Evolutionary conservation across 2,329 filamentous ascomycete species (phyloP).

Genomic region (Xylaria sp.): DNA sequence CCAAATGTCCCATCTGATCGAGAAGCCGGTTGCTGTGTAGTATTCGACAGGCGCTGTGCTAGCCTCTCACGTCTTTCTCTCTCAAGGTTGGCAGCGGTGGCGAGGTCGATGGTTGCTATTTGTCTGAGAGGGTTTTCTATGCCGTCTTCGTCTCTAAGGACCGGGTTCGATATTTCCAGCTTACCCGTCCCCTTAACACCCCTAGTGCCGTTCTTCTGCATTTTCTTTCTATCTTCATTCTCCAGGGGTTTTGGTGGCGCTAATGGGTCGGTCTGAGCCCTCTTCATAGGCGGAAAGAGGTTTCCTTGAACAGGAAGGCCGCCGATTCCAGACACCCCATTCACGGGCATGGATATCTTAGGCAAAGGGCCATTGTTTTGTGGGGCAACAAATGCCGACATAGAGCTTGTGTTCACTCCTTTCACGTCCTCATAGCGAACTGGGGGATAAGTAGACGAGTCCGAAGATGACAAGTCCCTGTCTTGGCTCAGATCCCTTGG

Average conservation of each 20-base stretch:
- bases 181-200: constrained; percentile 41
- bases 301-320: constrained; percentile 45
- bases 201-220: constrained; percentile 21
- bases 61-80: constrained; percentile 45
- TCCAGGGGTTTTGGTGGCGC: constrained; percentile 18
- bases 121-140: constrained; percentile 31
- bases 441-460: constrained; percentile 46
- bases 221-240: constrained; percentile 4
- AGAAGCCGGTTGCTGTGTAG: constrained; percentile 42
- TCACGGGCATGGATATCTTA: constrained; percentile 42
- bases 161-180: constrained; percentile 53
- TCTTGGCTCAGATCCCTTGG: constrained; percentile 41
- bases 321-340: constrained; percentile 41
- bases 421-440: constrained; percentile 55
- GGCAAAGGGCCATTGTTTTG: constrained; percentile 37
- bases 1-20: constrained; percentile 39
- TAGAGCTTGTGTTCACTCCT: constrained; percentile 41
- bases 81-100: constrained; percentile 51
- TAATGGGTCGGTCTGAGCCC: constrained; percentile 17
- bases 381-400: constrained; percentile 42
- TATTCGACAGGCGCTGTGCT: constrained; percentile 34
- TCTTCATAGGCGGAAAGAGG: constrained; percentile 47
- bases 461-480: constrained; percentile 46
- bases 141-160: constrained; percentile 39
- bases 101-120: constrained; percentile 51